A percentile compares a stretch with the other conserved stretches of the same genome.
These are phyloP conservation scores for Dipteronia dyeriana DNA, from an alignment of 345 rosid genomes.

Conservation along the genomic window DNA sequence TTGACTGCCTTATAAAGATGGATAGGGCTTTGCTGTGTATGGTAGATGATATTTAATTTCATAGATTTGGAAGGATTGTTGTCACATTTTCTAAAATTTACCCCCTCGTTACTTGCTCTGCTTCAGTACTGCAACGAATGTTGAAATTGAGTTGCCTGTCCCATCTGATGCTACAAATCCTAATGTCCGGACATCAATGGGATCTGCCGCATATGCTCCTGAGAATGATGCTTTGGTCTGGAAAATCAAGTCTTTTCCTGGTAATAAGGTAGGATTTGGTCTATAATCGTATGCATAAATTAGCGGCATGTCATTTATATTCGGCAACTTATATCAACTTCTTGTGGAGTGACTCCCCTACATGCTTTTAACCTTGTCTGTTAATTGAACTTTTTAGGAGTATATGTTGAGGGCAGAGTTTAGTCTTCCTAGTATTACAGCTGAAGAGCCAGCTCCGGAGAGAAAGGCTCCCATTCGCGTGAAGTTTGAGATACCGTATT, in stretches of 20 bases:
- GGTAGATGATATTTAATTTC: background rate
- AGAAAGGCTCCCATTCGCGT: slow-evolving; percentile 79
- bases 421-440: slow-evolving; percentile 71
- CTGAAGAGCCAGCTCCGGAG: slow-evolving; percentile 72
- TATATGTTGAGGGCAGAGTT: slow-evolving; percentile 81
- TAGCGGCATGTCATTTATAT: background rate
- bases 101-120: slow-evolving; percentile 9
- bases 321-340: background rate
- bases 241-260: slow-evolving; percentile 78
- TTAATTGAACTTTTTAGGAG: slow-evolving; percentile 42
- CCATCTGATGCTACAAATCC: slow-evolving; percentile 76
- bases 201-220: slow-evolving; percentile 78
- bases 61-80: background rate
- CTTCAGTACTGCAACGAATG: slow-evolving; percentile 72
- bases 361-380: slow-evolving; percentile 12
- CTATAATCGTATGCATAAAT: background rate
- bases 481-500: slow-evolving; percentile 85
- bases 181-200: slow-evolving; percentile 67
- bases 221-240: slow-evolving; percentile 77
- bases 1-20: background rate
- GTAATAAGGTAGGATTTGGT: slow-evolving; percentile 51
- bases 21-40: background rate
- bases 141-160: slow-evolving; percentile 75
- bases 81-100: slow-evolving; percentile 3
- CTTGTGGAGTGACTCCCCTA: background rate